A percentile compares a stretch with the other conserved stretches of the same genome.
Evolutionary conservation across 805 yeast species (phyloP).

Genomic region (Metschnikowia reukaufii): DNA sequence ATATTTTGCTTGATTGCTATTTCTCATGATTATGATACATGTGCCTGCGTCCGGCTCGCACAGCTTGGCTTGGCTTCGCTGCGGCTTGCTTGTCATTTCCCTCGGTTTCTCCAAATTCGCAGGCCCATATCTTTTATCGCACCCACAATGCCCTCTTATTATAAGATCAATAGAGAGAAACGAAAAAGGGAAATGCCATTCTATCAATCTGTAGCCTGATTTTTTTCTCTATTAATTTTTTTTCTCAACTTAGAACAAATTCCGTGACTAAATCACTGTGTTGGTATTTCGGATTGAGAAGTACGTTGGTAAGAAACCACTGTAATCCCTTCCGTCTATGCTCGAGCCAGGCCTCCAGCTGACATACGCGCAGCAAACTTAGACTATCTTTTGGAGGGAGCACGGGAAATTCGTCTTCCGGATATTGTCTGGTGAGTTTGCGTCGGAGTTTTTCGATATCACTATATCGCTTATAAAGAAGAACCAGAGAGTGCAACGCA

Average conservation of each 20-base stretch:
- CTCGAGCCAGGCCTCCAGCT: conserved; percentile 49
- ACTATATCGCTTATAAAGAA: conserved; percentile 59
- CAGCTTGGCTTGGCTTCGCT: no score
- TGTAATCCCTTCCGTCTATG: conserved; percentile 57
- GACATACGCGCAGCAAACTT: conserved; percentile 38
- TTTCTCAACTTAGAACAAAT: conserved; percentile 31
- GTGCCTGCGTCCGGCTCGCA: neutral
- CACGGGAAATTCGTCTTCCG: conserved; percentile 43
- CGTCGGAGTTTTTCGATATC: conserved; percentile 56
- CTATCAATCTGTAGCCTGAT: no score
- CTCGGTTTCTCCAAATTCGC: no score
- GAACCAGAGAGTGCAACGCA: conserved; percentile 40
- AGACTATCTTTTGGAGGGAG: conserved; percentile 54
- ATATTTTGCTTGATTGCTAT: neutral
- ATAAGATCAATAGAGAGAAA: no score
- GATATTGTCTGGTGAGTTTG: conserved; percentile 36
- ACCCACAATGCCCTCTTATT: no score
- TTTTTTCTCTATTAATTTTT: no score
- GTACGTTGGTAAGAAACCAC: conserved; percentile 54
- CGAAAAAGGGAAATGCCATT: no score
- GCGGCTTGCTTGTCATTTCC: no score
- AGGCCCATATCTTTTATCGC: no score
- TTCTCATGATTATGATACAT: neutral
- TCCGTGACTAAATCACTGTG: conserved; percentile 38
- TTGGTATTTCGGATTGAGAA: conserved; percentile 49